Evolutionary conservation across 345 rosid species (phyloP).

Genomic region (Anastatica hierochuntica): DNA sequence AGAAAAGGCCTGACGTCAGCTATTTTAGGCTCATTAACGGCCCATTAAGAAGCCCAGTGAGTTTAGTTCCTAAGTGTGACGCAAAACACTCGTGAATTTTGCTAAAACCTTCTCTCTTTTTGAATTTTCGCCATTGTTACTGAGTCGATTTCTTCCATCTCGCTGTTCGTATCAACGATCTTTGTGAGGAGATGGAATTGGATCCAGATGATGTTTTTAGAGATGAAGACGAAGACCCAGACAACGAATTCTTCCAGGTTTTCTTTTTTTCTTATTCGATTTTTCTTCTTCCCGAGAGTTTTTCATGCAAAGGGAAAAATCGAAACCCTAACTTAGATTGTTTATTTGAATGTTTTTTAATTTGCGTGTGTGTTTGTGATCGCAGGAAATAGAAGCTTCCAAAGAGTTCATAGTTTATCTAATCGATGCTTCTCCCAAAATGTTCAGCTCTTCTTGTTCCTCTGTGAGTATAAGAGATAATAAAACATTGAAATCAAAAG

Average conservation of each 20-base stretch:
- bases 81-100: too few species aligned
- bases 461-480: constrained; percentile 33
- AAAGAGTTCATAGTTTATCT: constrained; percentile 70
- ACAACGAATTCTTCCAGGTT: constrained; percentile 52
- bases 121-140: too few species aligned
- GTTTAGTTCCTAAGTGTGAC: too few species aligned
- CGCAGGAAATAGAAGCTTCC: constrained; percentile 49
- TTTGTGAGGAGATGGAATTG: constrained; percentile 68
- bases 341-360: neutral
- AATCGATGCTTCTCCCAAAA: constrained; percentile 86
- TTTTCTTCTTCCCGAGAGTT: neutral
- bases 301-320: neutral
- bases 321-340: neutral
- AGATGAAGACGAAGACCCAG: constrained; percentile 75
- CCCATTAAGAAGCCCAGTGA: too few species aligned
- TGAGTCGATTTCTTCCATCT: too few species aligned
- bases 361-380: constrained; percentile 21
- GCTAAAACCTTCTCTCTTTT: too few species aligned
- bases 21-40: too few species aligned
- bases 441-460: constrained; percentile 46
- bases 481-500: neutral
- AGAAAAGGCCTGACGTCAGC: too few species aligned
- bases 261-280: neutral
- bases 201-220: constrained; percentile 90
- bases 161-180: too few species aligned